A percentile compares a stretch with the other conserved stretches of the same genome.
phyloP scores from a whole-genome alignment of 257 asterid species.

The Parsonsia alboflavescens region DNA sequence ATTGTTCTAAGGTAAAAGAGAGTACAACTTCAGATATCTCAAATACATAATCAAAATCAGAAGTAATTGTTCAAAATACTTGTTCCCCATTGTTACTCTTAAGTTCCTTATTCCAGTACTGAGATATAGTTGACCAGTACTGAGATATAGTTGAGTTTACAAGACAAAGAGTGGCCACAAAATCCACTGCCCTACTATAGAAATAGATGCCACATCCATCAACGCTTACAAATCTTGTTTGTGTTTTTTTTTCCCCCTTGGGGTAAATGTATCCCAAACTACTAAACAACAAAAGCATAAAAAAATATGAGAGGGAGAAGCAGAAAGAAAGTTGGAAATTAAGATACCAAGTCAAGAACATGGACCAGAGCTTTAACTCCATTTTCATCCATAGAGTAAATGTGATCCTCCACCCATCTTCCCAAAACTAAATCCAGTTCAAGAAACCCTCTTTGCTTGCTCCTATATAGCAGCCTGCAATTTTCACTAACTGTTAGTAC shows the following conservation, averaged over 20 bases:
- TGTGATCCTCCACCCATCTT: conserved; percentile 85
- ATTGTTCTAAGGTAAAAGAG: not conserved
- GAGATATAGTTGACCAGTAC: not conserved
- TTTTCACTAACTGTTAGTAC: conserved; percentile 5
- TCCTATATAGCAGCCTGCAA: conserved; percentile 71
- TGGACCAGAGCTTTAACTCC: conserved; percentile 64
- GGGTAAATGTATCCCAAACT: not conserved
- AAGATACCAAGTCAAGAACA: conserved; percentile 72
- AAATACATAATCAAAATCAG: not conserved
- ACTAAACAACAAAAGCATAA: not conserved
- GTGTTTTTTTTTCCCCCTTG: too few relatives aligned
- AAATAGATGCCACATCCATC: not conserved
- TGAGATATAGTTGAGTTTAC: not conserved
- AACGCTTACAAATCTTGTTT: not conserved
- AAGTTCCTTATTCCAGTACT: not conserved
- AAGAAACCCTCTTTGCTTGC: conserved; percentile 87
- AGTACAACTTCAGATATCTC: not conserved
- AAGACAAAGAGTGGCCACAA: not conserved
- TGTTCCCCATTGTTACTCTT: not conserved
- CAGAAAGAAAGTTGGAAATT: not conserved
- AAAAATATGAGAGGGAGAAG: not conserved
- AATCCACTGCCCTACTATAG: not conserved
- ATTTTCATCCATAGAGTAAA: conserved; percentile 62
- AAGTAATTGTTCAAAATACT: not conserved
- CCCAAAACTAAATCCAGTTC: conserved; percentile 91